Conservation (phyloP, 2,329 filamentous ascomycete species). For the Verticillium isaacii region DNA sequence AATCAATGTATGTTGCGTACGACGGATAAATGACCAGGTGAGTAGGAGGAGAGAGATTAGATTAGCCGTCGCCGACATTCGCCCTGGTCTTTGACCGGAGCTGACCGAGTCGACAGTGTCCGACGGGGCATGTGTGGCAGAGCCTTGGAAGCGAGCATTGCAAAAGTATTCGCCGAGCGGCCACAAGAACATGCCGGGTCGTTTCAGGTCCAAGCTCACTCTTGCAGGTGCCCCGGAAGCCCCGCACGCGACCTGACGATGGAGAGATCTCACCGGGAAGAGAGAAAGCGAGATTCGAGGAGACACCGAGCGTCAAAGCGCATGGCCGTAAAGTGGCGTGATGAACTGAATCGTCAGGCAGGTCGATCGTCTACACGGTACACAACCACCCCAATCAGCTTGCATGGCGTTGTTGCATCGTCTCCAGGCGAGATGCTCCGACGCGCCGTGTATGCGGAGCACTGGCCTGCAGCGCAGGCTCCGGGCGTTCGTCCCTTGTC, state of each 20-base stretch:
- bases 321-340: not conserved
- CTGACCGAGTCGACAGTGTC: not conserved
- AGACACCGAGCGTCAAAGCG: not conserved
- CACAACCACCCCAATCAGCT: not conserved
- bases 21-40: not conserved
- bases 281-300: not conserved
- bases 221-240: not conserved
- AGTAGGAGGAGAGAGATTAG: not conserved
- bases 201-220: not conserved
- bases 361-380: not conserved
- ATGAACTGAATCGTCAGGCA: not conserved
- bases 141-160: not conserved
- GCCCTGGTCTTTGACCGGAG: not conserved
- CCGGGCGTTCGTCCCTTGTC: not conserved
- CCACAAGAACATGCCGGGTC: not conserved
- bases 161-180: not conserved
- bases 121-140: not conserved
- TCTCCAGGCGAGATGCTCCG: not conserved
- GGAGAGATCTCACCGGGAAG: not conserved
- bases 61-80: not conserved
- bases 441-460: not conserved
- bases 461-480: not conserved
- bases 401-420: not conserved
- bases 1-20: no score
- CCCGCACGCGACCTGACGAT: not conserved